Evolutionary conservation across 208 protist genomes (phyloP).

Genomic region (Crithidia acanthocephali): DNA sequence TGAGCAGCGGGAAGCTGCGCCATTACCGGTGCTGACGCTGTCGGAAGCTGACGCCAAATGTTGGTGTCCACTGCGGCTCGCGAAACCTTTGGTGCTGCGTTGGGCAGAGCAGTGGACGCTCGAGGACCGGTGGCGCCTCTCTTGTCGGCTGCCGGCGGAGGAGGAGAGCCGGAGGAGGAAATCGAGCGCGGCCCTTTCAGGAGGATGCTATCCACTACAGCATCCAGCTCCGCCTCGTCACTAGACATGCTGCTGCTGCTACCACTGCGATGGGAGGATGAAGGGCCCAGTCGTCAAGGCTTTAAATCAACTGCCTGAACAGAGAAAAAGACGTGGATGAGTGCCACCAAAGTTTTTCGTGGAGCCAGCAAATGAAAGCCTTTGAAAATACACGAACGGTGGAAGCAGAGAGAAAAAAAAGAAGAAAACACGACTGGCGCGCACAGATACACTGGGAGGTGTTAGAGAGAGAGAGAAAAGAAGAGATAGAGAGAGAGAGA

Average conservation of each 20-base stretch:
- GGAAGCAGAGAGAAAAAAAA: too few relatives aligned
- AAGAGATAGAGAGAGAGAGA: too few relatives aligned
- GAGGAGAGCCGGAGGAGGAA: neutral
- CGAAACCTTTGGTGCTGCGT: neutral
- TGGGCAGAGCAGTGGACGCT: neutral
- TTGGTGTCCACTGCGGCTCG: neutral
- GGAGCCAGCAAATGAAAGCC: too few relatives aligned
- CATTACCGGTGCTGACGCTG: neutral
- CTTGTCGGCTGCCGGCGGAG: neutral
- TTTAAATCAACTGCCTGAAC: too few relatives aligned
- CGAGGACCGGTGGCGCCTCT: neutral
- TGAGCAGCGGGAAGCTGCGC: too few relatives aligned
- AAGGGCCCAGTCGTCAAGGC: too few relatives aligned
- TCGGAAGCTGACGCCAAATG: neutral
- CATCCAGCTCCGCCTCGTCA: conserved; percentile 22
- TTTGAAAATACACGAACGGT: too few relatives aligned
- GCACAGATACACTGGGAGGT: too few relatives aligned
- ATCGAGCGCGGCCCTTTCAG: neutral
- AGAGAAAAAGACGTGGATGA: too few relatives aligned
- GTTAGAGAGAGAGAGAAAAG: too few relatives aligned
- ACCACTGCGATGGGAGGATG: neutral
- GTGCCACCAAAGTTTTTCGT: too few relatives aligned
- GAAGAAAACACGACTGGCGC: too few relatives aligned
- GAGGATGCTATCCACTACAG: conserved; percentile 38
- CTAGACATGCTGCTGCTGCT: neutral